Base-by-base conservation (phyloP, 192 early-diverging fungal species). In the Umbelopsis sp. region DNA sequence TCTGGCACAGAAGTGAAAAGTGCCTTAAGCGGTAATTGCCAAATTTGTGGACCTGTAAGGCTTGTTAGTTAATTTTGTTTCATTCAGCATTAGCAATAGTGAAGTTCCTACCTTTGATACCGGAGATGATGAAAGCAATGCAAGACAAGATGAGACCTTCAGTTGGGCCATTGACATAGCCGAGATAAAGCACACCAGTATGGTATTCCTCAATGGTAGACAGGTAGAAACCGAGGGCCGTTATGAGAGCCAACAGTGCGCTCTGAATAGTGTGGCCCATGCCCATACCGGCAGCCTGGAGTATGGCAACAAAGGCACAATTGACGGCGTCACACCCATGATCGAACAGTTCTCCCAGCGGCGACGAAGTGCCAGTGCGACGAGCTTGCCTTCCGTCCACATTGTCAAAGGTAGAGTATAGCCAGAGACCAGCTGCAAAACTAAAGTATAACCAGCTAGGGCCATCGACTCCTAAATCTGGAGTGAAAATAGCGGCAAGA, bases 131-230 rank as follows among this genome's bases (percentile, higher is more conserved):
- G 73, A 91, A 86, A 13, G 82, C 82, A 15, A 89, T 44, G 67
- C 90, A 91, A 23, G 88, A 90, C 18, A 90, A 33, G 22, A 94
- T 84, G 50, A 96, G 80, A 49, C 93, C 91, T 79, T 96, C 94
- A 4, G 92, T 94, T 21, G 94, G 93, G 37, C 94, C 94, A 68
- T 94, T 94, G 66, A 94, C 64, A 69, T 91, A 89, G 2, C 92
- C 92, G 22, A 96, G 82, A 74, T 93, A 96, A 20, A 96, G 82
- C 2, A 88, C 87, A 21, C 91, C 91, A 12, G 94, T 96, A 74
- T 95, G 93, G 78, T 94, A 96, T 73, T 93, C 92, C 74, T 96
- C 94, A 88, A 92, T 93, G 7, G 94, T 94, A 6, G 93, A 94
- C 45, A 94, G 73, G 81, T 92, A 95, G 75, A 96, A 96, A 18